Evolutionary conservation across 371 early-diverging fungal genomes (phyloP).

Genomic region (Haplosporangium sp.): DNA sequence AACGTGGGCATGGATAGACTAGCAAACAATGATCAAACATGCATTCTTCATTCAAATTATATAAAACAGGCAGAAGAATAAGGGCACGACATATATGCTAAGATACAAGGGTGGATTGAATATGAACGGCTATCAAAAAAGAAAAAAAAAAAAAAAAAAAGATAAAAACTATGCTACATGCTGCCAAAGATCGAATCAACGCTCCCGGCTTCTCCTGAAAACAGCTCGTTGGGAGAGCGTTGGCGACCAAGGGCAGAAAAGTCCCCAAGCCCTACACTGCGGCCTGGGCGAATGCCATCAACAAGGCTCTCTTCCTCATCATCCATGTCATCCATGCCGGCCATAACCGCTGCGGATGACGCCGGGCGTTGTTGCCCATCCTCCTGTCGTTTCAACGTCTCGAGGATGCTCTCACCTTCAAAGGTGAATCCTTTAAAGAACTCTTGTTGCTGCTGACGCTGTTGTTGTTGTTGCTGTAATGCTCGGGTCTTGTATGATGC

Average conservation of each 20-base stretch:
- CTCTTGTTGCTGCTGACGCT: conserved; percentile 25
- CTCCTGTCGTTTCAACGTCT: conserved; percentile 41
- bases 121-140: neutral
- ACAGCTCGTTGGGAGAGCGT: conserved; percentile 18
- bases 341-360: neutral
- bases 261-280: neutral
- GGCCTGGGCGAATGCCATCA: neutral
- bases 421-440: conserved; percentile 51
- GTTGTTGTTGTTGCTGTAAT: conserved; percentile 26
- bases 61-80: too few relatives aligned
- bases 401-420: conserved; percentile 52
- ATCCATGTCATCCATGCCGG: neutral
- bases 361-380: conserved; percentile 17
- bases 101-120: too few relatives aligned
- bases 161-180: conserved; percentile 23
- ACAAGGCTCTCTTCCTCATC: neutral
- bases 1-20: too few relatives aligned
- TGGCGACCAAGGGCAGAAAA: neutral
- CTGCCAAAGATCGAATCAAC: conserved; percentile 53
- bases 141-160: neutral
- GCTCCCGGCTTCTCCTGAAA: conserved; percentile 39
- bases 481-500: conserved; percentile 17
- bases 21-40: too few relatives aligned
- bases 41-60: too few relatives aligned
- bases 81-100: too few relatives aligned